Evolutionary conservation across 768 basidiomycete species (phyloP).

Genomic region (Ephemerocybe angulata): DNA sequence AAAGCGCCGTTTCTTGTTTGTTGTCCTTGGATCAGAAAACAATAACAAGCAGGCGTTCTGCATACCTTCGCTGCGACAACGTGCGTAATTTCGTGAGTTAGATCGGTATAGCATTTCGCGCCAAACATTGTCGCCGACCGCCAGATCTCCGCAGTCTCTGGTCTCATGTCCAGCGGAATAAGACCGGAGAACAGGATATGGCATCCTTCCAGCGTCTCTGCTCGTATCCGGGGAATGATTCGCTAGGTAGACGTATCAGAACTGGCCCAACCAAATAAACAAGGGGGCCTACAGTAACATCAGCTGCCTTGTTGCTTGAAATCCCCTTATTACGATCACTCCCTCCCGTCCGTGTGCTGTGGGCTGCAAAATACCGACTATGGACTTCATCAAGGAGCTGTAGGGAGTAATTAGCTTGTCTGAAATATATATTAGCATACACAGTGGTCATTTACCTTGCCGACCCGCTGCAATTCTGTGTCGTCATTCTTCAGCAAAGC

Average conservation of each 20-base stretch:
- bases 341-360: conserved; percentile 42
- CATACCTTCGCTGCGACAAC: conserved; percentile 86
- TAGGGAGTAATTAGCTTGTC: conserved; percentile 1
- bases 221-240: conserved; percentile 82
- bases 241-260: conserved; percentile 39
- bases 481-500: conserved; percentile 88
- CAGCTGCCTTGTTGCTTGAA: conserved; percentile 39
- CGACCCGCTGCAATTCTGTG: conserved; percentile 73
- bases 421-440: not conserved
- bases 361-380: conserved; percentile 65
- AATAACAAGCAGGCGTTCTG: not conserved
- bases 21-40: not conserved
- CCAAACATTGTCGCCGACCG: conserved; percentile 84
- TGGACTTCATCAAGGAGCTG: conserved; percentile 86
- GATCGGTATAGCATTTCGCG: conserved; percentile 70
- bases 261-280: conserved; percentile 2
- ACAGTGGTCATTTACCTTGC: conserved; percentile 48
- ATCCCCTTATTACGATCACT: conserved; percentile 19
- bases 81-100: conserved; percentile 72
- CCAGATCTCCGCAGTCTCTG: conserved; percentile 84
- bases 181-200: conserved; percentile 92
- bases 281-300: conserved; percentile 68
- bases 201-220: conserved; percentile 70
- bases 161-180: conserved; percentile 82
- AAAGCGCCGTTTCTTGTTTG: not conserved